Evolutionary conservation across 2,329 filamentous ascomycete species (phyloP).

Genomic region (Fusarium falciforme): DNA sequence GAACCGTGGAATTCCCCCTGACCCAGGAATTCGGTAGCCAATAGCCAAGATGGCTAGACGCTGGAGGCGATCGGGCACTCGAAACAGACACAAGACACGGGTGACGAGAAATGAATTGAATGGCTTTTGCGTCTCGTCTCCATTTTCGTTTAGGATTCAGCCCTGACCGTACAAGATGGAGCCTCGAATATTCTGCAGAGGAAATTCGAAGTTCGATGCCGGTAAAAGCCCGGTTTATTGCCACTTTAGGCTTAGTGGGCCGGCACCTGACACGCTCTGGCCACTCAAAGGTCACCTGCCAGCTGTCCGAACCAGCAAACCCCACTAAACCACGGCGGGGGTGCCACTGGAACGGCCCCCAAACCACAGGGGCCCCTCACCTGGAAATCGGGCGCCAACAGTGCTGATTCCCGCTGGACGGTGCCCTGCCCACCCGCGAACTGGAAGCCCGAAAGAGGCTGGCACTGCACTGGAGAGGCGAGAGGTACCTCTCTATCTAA

Average conservation of each 20-base stretch:
- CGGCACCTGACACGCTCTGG: slow-evolving; percentile 12
- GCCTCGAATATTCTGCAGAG: slow-evolving; percentile 14
- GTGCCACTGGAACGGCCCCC: slow-evolving; percentile 4
- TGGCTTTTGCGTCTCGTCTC: slow-evolving; percentile 25
- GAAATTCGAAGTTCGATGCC: slow-evolving; percentile 30
- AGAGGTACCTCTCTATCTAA: slow-evolving; percentile 44
- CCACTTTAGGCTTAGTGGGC: slow-evolving; percentile 34
- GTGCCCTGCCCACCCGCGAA: slow-evolving; percentile 6
- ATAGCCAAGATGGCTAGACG: slow-evolving; percentile 9
- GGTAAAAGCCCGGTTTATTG: slow-evolving; percentile 46
- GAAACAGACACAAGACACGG: slow-evolving; percentile 13
- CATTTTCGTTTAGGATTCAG: slow-evolving; percentile 50
- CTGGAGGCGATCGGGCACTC: neutral
- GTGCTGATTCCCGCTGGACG: slow-evolving; percentile 27
- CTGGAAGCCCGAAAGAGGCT: slow-evolving; percentile 16
- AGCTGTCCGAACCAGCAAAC: slow-evolving; percentile 7
- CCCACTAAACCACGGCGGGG: slow-evolving; percentile 32
- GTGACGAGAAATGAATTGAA: slow-evolving; percentile 19
- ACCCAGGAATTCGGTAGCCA: slow-evolving; percentile 34
- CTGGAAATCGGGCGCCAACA: slow-evolving; percentile 20
- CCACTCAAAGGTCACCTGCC: slow-evolving; percentile 25
- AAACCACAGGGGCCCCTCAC: slow-evolving; percentile 3
- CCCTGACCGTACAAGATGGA: slow-evolving; percentile 43
- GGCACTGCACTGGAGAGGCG: slow-evolving; percentile 12
- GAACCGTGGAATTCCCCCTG: slow-evolving; percentile 23